A percentile compares a stretch with the other conserved stretches of the same genome.
Evolutionary conservation across 2,329 filamentous ascomycete species (phyloP).

Genomic region (Harringtonia lauricola): DNA sequence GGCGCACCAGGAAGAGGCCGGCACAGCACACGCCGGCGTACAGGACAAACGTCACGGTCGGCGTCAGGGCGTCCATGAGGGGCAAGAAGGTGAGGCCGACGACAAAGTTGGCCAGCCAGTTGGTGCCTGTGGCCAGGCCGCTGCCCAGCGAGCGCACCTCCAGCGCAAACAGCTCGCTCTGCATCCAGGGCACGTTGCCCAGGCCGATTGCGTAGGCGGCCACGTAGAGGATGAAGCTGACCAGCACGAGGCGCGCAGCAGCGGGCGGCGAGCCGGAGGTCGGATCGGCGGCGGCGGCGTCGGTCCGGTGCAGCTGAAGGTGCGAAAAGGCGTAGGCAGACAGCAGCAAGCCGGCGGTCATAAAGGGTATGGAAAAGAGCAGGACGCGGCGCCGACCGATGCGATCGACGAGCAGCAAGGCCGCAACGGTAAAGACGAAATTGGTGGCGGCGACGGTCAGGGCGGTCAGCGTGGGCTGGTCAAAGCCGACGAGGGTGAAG

Average conservation of each 20-base stretch:
- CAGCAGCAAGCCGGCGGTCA: constrained; percentile 61
- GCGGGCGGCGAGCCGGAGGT: constrained; percentile 5
- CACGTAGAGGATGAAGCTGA: constrained; percentile 73
- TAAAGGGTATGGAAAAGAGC: constrained; percentile 73
- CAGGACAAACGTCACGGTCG: constrained; percentile 67
- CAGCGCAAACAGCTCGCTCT: constrained; percentile 81
- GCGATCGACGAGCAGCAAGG: constrained; percentile 66
- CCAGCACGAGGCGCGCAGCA: constrained; percentile 48
- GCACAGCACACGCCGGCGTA: constrained; percentile 61
- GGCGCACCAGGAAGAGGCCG: constrained; percentile 60
- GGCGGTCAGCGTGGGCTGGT: constrained; percentile 67
- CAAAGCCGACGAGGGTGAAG: constrained; percentile 67
- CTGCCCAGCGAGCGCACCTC: constrained; percentile 63
- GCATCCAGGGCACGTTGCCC: constrained; percentile 93
- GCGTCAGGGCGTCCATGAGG: constrained; percentile 67
- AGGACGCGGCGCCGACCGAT: constrained; percentile 72
- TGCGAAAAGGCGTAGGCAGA: constrained; percentile 64
- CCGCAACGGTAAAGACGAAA: constrained; percentile 66
- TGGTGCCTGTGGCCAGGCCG: constrained; percentile 66
- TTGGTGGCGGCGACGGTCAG: constrained; percentile 73
- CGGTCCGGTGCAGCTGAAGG: constrained; percentile 31
- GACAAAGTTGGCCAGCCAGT: constrained; percentile 78
- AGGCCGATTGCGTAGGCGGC: constrained; percentile 78
- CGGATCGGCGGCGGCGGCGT: not conserved
- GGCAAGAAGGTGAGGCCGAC: constrained; percentile 81